Percentiles rank a stretch among this genome's conserved stretches.
Conservation (phyloP, 306 rosid genomes). For the Prinsepia uniflora region DNA sequence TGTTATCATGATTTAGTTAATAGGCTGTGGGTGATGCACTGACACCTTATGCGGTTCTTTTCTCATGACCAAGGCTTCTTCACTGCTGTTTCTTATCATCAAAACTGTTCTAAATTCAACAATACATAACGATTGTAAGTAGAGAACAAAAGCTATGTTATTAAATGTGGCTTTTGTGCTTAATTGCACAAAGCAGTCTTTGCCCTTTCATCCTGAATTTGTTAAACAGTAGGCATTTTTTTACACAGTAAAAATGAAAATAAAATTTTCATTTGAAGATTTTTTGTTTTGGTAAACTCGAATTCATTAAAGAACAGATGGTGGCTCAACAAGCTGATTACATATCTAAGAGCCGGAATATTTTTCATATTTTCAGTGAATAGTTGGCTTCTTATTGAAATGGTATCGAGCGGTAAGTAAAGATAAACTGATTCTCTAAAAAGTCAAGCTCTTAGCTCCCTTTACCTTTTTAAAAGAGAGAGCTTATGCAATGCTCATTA, state of each 20-base stretch:
- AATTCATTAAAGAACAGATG: neutral
- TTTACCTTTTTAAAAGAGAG: neutral
- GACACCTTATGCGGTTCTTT: neutral
- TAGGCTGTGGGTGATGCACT: neutral
- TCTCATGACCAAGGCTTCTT: neutral
- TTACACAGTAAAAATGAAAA: neutral
- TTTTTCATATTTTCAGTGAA: neutral
- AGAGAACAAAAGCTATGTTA: neutral
- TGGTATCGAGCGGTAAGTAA: neutral
- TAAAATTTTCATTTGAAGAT: neutral
- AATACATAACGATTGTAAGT: neutral
- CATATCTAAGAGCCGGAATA: neutral
- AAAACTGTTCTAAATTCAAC: neutral
- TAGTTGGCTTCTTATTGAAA: neutral
- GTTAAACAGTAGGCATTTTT: neutral
- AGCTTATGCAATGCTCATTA: neutral
- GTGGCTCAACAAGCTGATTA: neutral
- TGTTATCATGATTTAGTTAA: neutral
- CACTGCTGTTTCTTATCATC: neutral
- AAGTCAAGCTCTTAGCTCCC: neutral
- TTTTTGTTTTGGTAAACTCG: neutral
- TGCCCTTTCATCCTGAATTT: neutral
- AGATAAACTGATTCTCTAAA: neutral
- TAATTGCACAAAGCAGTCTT: neutral
- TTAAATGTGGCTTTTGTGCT: neutral